Evolutionary conservation across 148 eudicot genomes (phyloP), one percentile per base, ranked within the genome.

Genomic region (Rhododendron henanense): DNA sequence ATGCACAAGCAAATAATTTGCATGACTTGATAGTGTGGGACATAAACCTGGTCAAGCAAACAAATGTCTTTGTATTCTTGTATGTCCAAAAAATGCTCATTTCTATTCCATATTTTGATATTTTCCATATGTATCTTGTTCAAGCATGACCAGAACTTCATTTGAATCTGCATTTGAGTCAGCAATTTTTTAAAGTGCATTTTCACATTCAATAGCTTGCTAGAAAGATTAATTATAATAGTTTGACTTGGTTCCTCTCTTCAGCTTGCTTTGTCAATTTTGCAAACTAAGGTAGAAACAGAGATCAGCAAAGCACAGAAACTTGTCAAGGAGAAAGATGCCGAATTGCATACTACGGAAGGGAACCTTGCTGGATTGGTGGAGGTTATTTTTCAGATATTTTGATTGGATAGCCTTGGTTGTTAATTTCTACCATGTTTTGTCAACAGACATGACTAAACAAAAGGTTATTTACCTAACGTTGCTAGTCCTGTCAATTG

Each of bases 261-360:
- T 87, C 94, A 97, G 99, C 87, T 87, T 53, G 91, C 94, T 80
- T 88, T 97, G 87, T 92, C 93, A 85, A 21, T 84, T 82, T 85
- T 97, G 92, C 98, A 97, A 91, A 89, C 85, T 47, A 90, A 93
- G 91, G 98, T 93, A 76, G 98, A 97, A 87, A 87, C 87, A 87
- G 98, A 94, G 87, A 95, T 97, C 61, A 91, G 81, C 89, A 92
- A 91, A 88, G 98, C 95, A 79, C 94, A 93, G 65, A 88, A 92
- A 82, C 93, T 95, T 85, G 86, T 94, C 48, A 90, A 88, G 50
- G 95, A 93, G 61, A 97, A 92, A 87, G 99, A 97, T 88, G 92
- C 90, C 23, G 98, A 97, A 89, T 87, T 95, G 81, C 90, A 45
- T 69, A 91, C 91, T 87, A 94, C 93, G 21, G 99, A 97, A 90